Conservation (phyloP, 176 grass and related monocot genomes). For the Carex pumila region DNA sequence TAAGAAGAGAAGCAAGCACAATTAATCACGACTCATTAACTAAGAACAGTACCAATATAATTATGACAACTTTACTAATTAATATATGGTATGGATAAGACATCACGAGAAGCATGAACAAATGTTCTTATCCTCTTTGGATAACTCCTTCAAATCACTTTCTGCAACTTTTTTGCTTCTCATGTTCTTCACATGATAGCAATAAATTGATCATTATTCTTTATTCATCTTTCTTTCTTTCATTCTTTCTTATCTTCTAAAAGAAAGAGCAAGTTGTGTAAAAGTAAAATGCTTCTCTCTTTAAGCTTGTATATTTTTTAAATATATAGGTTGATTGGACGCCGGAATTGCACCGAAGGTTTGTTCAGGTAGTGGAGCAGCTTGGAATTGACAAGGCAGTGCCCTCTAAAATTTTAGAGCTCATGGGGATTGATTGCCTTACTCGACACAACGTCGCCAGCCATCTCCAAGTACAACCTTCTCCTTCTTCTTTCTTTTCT, state of each 20-base stretch:
- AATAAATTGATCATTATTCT: background rate
- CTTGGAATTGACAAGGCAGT: conserved; percentile 94
- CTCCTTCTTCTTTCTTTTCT: background rate
- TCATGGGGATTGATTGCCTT: conserved; percentile 83
- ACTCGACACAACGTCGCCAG: conserved; percentile 92
- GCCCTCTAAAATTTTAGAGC: conserved; percentile 84
- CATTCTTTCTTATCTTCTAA: background rate
- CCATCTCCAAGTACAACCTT: conserved; percentile 63
- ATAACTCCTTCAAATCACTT: conserved; percentile 12
- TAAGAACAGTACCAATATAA: background rate
- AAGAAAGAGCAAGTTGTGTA: background rate
- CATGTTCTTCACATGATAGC: background rate
- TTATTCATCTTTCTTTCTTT: background rate
- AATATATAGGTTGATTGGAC: conserved; percentile 90
- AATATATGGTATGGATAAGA: background rate
- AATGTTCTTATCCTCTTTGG: conserved; percentile 20
- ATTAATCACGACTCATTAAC: background rate
- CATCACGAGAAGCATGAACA: conserved; percentile 9
- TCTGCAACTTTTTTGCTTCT: background rate
- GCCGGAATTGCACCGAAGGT: conserved; percentile 89
- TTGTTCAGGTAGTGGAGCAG: conserved; percentile 96
- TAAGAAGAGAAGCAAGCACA: background rate
- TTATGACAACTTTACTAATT: conserved; percentile 6
- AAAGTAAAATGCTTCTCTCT: background rate
- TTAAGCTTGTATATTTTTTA: background rate